Conservation (phyloP, 148 eudicot species). For the Rhododendron kiyosumense region DNA sequence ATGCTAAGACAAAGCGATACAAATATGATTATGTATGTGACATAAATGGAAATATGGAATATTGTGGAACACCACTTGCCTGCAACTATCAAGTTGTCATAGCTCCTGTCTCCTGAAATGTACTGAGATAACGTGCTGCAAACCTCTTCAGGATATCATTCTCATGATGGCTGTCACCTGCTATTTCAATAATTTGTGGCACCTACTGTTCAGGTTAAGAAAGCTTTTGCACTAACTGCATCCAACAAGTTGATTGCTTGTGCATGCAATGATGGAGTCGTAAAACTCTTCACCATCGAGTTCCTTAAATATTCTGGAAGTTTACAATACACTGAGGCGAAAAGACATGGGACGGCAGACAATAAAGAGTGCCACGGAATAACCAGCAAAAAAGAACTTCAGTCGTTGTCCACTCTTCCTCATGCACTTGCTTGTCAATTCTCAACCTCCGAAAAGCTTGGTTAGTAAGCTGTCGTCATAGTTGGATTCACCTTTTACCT, state of each 20-base stretch:
- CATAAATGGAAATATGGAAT: too few relatives aligned
- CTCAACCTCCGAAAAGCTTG: conserved; percentile 41
- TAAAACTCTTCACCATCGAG: conserved; percentile 31
- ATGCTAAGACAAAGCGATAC: neutral
- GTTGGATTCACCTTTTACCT: neutral
- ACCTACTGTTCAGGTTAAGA: conserved; percentile 39
- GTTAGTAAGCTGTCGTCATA: conserved; percentile 24
- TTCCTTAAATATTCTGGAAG: conserved; percentile 43
- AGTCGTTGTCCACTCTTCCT: conserved; percentile 24
- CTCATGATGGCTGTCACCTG: neutral
- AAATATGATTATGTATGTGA: neutral
- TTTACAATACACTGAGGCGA: conserved; percentile 28
- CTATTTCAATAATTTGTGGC: neutral
- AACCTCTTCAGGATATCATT: conserved; percentile 4
- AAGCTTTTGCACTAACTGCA: conserved; percentile 41
- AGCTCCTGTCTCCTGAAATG: neutral
- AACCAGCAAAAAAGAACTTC: conserved; percentile 13
- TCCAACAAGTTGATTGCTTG: conserved; percentile 51
- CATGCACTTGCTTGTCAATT: conserved; percentile 65
- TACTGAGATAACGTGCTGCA: neutral
- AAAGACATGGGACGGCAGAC: conserved; percentile 19
- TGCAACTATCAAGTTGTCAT: neutral
- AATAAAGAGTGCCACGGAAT: conserved; percentile 8
- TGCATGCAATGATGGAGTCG: conserved; percentile 59
- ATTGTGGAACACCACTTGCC: neutral